Base-by-base conservation (phyloP, 306 rosid genomes). In the Trifolium dubium region DNA sequence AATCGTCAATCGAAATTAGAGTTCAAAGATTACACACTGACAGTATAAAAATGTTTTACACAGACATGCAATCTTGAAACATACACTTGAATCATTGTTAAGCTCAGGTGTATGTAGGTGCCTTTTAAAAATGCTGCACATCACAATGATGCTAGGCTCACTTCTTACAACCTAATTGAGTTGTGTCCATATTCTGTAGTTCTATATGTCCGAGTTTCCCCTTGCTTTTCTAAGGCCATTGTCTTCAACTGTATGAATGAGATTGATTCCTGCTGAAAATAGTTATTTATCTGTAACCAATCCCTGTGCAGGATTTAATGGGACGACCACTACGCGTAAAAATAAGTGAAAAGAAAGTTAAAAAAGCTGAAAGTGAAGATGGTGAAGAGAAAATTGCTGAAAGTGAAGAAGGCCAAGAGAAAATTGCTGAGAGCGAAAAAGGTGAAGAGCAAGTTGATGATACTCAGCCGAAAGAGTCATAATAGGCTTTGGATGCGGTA, bases 311-410 rank as follows among this genome's bases (percentile, higher is more conserved):
- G 97, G 99, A 88, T 74, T 77, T 92, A 79, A 83, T 87, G 96
- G 96, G 88, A 5, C 79, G 99, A 47, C 88, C 95, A 12, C 77
- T 94, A 78, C 92, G 79, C 31, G 80, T 94, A 49, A 89, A 87
- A 78, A 76, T 89, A 37, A 92, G 97, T 64, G 88, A 79, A 79
- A 92, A 65, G 67, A 89, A 51, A 54, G 86, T 50, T 15, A 70
- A 71, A 23, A 85, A 83, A 80, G 71, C 86, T 84, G 18, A 7
- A 56, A 80, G 53, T 77, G 83, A 80, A 65, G 68, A 82, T 67
- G 86, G 92, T 60, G 89, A 83, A 80, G 87, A 61, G 43, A 85
- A 50, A 66, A 18, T 85, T 39, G 23, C 28, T n/a, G 44, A 14
- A 67, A 79, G 50, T 77, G 83, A 79, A 50, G 67, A 81, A 70